Evolutionary conservation across 208 protist species (phyloP).

Genomic region (Herpetomonas tarakana): DNA sequence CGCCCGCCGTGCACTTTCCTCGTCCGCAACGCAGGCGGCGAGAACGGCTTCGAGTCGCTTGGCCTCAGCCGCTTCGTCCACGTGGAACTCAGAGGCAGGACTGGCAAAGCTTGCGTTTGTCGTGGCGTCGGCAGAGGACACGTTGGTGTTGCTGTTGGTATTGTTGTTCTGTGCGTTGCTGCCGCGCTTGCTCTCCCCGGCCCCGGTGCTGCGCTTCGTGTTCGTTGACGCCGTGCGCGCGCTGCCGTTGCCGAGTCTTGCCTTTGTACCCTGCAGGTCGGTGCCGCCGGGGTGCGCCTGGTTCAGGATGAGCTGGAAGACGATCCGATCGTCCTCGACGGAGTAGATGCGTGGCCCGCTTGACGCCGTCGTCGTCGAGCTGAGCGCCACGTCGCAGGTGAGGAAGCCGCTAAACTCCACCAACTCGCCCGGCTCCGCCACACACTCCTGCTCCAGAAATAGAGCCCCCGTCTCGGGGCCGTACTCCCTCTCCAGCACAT

Average conservation of each 20-base stretch:
- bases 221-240: slow-evolving; percentile 6
- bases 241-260: not conserved
- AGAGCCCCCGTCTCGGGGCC: slow-evolving; percentile 33
- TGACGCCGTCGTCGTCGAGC: slow-evolving; percentile 38
- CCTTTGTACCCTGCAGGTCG: not conserved
- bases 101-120: slow-evolving; percentile 4
- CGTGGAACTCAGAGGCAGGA: not conserved
- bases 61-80: not conserved
- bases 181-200: slow-evolving; percentile 3
- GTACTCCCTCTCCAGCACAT: slow-evolving; percentile 12
- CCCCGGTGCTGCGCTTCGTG: slow-evolving; percentile 10
- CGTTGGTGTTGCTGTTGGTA: not conserved
- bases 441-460: slow-evolving; percentile 49
- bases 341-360: slow-evolving; percentile 76
- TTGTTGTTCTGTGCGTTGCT: no score
- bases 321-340: slow-evolving; percentile 50
- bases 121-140: not conserved
- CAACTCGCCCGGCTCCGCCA: slow-evolving; percentile 50
- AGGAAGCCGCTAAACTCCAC: slow-evolving; percentile 66
- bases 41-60: not conserved
- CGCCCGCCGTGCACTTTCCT: slow-evolving; percentile 20
- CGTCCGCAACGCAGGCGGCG: slow-evolving; percentile 2
- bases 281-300: slow-evolving; percentile 21
- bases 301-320: slow-evolving; percentile 68
- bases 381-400: slow-evolving; percentile 32